Conservation (phyloP, 805 yeast genomes). For the Pichia cephalocereana region DNA sequence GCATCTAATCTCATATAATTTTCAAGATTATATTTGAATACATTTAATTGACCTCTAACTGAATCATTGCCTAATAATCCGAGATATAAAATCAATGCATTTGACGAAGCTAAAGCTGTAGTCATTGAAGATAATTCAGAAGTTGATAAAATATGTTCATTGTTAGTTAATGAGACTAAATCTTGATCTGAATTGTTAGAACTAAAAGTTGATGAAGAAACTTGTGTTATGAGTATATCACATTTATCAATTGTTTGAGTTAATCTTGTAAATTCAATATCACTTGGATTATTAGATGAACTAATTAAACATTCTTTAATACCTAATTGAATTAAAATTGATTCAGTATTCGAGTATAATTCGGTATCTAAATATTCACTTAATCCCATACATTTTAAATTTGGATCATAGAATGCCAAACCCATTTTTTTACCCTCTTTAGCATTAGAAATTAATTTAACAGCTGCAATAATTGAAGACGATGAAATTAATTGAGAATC, state of each 20-base stretch:
- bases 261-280: slow-evolving; percentile 55
- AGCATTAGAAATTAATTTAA: slow-evolving; percentile 32
- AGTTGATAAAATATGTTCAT: slow-evolving; percentile 45
- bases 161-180: slow-evolving; percentile 56
- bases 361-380: slow-evolving; percentile 84
- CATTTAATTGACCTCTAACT: slow-evolving; percentile 43
- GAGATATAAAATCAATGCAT: slow-evolving; percentile 63
- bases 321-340: slow-evolving; percentile 79
- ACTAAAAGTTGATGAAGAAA: slow-evolving; percentile 48
- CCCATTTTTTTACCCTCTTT: slow-evolving; percentile 54
- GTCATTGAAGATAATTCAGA: slow-evolving; percentile 42
- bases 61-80: slow-evolving; percentile 50
- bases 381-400: slow-evolving; percentile 55
- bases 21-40: slow-evolving; percentile 62
- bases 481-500: slow-evolving; percentile 2
- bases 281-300: slow-evolving; percentile 22
- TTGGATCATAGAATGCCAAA: slow-evolving; percentile 69
- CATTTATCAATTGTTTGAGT: slow-evolving; percentile 69
- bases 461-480: slow-evolving; percentile 43
- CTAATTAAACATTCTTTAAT: slow-evolving; percentile 76
- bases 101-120: slow-evolving; percentile 51
- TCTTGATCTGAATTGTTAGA: slow-evolving; percentile 71
- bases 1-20: slow-evolving; percentile 86
- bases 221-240: slow-evolving; percentile 58
- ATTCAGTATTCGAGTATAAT: slow-evolving; percentile 75